Evolutionary conservation across 257 asterid genomes (phyloP), one percentile per base, ranked within the genome.

Genomic region (Marsdenia floribunda): DNA sequence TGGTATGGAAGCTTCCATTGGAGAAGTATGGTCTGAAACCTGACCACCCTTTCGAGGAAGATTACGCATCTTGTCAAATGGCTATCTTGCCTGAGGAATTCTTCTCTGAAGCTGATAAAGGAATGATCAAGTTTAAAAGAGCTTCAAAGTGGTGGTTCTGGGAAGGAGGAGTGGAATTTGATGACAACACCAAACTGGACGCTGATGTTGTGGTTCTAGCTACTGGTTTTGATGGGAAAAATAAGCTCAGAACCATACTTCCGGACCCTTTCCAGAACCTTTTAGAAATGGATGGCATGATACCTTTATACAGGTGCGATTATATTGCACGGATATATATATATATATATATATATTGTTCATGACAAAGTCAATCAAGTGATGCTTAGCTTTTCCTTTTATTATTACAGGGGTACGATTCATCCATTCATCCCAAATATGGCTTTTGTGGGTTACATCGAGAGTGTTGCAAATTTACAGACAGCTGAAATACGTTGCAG

Each of bases 61-160:
- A 93, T 82, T 91, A 93, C 13, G 98, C 96, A 3, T 91, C 97
- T 0, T 93, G 97, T 59, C 98, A 93, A 66, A 93, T 93, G 98
- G 97, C 98, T 1, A 93, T 93, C 88, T 79, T 93, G 89, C 98
- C 98, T 0, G 88, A 93, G 0, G 84, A 84, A 60, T 91, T 93
- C 86, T 93, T 93, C 85, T 16, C 87, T 0, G 93, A 88, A 85
- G 96, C 91, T 3, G 96, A 93, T 46, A 85, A 91, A 75, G 98
- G 98, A 5, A 88, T 75, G 68, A 91, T 93, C 10, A 65, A 35
- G 67, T 82, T 93, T 69, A 88, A 91, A 81, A 85, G 90, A 78
- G 68, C 96, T 29, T 26, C 91, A 1, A 86, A 88, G 74, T 91
- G 96, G 96, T 85, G 89, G 79, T 93, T 93, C 24, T 83, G 80